Base-by-base conservation (phyloP, 2,329 filamentous ascomycete genomes). In the Neospermospora avenae region DNA sequence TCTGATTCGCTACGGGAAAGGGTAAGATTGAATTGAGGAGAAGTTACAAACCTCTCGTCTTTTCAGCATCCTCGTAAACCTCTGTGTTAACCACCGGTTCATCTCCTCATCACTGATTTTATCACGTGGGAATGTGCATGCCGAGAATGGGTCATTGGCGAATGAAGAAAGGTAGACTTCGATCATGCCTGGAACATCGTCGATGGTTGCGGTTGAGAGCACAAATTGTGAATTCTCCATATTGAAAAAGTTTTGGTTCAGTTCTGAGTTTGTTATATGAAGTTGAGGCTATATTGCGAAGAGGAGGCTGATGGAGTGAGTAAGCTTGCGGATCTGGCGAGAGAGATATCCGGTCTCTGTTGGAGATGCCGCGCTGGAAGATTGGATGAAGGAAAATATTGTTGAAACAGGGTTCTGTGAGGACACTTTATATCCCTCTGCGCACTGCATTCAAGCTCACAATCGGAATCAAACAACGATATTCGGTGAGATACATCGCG, bases 151-250 rank as follows among this genome's bases (percentile, higher is more conserved):
- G 46, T 71, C 67, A 52, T 24, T 35, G 18, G 56, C 28, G 58
- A 70, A 71, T 52, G 74, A 66, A 2, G 65, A 60, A 39, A 67
- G 65, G 68, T 75, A 75, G 49, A 74, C 46, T n/a, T 64, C 58
- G 18, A 63, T 54, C 46, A 77, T 63, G 2, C 51, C 52, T 31
- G 73, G 65, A 13, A 74, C 53, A 54, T 77, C 74, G 28, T 65
- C 64, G 14, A 55, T 25, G 3, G 69, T 72, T 56, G 59, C 65
- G 13, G 54, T 55, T 2, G 60, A 61, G 55, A 67, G 62, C 25
- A 45, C 45, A 55, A 63, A 69, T 28, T 28, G 20, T 16, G 41
- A 34, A 22, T 39, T 42, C 8, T 34, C 37, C 51, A 54, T 54
- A 28, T 20, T 41, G 49, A 22, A 18, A 8, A 3, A 34, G 4